Base-by-base conservation (phyloP, 2,329 filamentous ascomycete genomes). In the Hypoxylon sp. region DNA sequence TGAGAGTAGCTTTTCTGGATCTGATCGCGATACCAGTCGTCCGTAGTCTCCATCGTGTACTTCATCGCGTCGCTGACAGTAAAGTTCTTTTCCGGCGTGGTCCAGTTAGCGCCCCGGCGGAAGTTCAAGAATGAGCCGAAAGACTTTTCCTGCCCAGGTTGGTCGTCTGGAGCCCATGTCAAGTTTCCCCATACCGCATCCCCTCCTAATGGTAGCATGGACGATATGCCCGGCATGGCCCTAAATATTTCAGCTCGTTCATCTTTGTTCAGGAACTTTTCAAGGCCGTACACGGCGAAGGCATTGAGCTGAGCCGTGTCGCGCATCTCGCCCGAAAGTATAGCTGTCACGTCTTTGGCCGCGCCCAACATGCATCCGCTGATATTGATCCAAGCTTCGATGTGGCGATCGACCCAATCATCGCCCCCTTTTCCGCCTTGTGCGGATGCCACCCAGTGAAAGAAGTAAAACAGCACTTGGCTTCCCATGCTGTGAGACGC, bases 361-460 rank as follows among this genome's bases (percentile, higher is more conserved):
- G 95, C 92, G 11, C 95, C 95, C 4, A 99, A 87, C 94, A 99
- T 97, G 75, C 94, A 99, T 4, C 95, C 95, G 65, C 90, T 95
- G 69, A 99, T 92, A 73, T 99, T 99, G 79, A 99, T 96, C 93
- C 96, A 99, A 2, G 91, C 90, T 65, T 96, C 95, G 48, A 99
- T 81, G 70, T 97, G 84, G 15, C 83, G 84, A 57, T 99, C 93
- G 0, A 99, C 94, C 95, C 95, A 99, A 49, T 86, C 83, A 31
- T 88, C 82, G 1, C 95, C 94, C 1, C 92, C 94, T 17, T 86
- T 86, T 3, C 95, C 95, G 4, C 91, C 91, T 49, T 87, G 81
- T 2, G 88, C 83, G 49, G 85, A 85, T 13, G 96, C 91, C 1
- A 96, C 95, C 87, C 87, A 89, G 69, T 90, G 88, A 67, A 93